phyloP scores from a whole-genome alignment of 1,284 basidiomycete species.

The Apiotrichum gamsii region DNA sequence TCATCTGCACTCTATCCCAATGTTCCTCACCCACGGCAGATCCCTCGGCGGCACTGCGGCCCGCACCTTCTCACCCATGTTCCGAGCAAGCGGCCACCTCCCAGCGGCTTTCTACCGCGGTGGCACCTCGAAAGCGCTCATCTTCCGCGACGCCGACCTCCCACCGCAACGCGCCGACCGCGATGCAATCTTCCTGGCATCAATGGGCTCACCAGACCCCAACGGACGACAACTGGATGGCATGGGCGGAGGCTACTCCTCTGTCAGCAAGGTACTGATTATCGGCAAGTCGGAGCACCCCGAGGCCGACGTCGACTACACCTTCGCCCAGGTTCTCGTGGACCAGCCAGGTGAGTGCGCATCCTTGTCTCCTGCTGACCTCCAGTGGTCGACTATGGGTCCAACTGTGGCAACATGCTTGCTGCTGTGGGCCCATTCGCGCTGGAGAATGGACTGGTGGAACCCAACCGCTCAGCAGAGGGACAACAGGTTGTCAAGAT shows the following conservation, averaged over 20 bases:
- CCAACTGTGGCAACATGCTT: conserved; percentile 37
- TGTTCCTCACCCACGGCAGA: too few relatives aligned
- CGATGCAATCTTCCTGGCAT: conserved; percentile 59
- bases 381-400: conserved; percentile 23
- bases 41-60: too few relatives aligned
- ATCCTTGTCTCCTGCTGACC: not conserved
- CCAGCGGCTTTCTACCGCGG: conserved; percentile 50
- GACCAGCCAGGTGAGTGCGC: conserved; percentile 10
- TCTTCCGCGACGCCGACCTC: conserved; percentile 55
- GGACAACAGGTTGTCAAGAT: conserved; percentile 16
- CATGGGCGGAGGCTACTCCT: conserved; percentile 66
- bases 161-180: conserved; percentile 54
- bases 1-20: too few relatives aligned
- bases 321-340: conserved; percentile 25
- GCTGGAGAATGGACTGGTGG: conserved; percentile 19
- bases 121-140: conserved; percentile 73
- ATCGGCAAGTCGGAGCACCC: conserved; percentile 49
- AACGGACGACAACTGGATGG: conserved; percentile 70
- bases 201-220: conserved; percentile 80
- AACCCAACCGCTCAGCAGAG: not conserved
- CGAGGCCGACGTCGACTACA: conserved; percentile 28
- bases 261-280: conserved; percentile 71
- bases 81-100: conserved; percentile 1
- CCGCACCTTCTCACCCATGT: not conserved
- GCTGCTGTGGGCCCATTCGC: conserved; percentile 33